Percentiles rank a stretch among this genome's conserved stretches.
Conservation (phyloP, 768 basidiomycete genomes). For the Neoboletus brunneissimus region DNA sequence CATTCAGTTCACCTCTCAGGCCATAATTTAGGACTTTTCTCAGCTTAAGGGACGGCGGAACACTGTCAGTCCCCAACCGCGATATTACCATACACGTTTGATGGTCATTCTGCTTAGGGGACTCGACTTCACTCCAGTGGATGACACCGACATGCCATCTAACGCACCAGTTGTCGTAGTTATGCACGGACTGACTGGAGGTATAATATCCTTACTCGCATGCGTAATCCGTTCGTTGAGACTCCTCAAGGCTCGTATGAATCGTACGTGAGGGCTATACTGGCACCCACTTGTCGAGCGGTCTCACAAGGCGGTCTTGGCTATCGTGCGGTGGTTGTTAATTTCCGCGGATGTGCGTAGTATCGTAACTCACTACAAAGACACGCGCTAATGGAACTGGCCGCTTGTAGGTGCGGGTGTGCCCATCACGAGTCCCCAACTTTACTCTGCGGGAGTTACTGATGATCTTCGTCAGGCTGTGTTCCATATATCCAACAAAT, state of each 20-base stretch:
- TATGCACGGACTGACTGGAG: constrained; percentile 33
- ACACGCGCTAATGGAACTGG: constrained; percentile 15
- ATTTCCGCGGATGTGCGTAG: constrained; percentile 85
- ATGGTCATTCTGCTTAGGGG: constrained; percentile 20
- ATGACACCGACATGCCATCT: constrained; percentile 18
- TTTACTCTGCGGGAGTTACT: constrained; percentile 88
- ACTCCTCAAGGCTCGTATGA: constrained; percentile 72
- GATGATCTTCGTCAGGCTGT: constrained; percentile 84
- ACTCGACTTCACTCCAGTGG: constrained; percentile 33
- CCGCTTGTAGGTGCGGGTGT: constrained; percentile 69
- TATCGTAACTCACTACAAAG: constrained; percentile 1
- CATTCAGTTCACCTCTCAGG: constrained; percentile 7
- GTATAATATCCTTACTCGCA: constrained; percentile 14
- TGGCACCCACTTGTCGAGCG: constrained; percentile 69
- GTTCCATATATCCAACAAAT: constrained; percentile 66
- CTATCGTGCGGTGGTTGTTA: constrained; percentile 86
- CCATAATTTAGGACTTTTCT: constrained; percentile 23
- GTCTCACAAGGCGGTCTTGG: constrained; percentile 82
- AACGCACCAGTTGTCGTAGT: constrained; percentile 34
- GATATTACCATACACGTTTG: background rate
- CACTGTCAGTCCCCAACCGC: constrained; percentile 26
- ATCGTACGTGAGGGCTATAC: constrained; percentile 80
- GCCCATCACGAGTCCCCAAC: constrained; percentile 74
- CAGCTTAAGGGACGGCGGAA: constrained; percentile 32
- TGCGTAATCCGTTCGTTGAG: constrained; percentile 1